Percentiles rank a stretch among this genome's conserved stretches.
These are phyloP conservation scores for Xylaria castorea DNA, from an alignment of 495 filamentous ascomycete species.

Conservation along the genomic window DNA sequence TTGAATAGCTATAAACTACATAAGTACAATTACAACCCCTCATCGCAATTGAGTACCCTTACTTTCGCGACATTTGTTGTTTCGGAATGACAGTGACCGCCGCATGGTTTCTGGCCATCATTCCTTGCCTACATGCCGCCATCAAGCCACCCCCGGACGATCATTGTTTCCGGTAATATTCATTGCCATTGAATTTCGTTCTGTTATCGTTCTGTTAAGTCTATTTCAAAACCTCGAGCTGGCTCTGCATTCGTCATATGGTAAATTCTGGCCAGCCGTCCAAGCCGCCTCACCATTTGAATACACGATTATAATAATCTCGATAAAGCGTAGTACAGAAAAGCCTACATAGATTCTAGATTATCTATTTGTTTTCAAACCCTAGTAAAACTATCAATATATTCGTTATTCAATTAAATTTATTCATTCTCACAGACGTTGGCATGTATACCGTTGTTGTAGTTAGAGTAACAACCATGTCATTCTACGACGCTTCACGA, in stretches of 20 bases:
- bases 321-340: not conserved
- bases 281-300: not conserved
- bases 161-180: slow-evolving; percentile 5
- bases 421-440: no score
- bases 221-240: not conserved
- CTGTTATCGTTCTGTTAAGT: not conserved
- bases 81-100: slow-evolving; percentile 12
- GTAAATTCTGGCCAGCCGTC: not conserved
- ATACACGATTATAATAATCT: not conserved
- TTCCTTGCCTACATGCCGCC: not conserved
- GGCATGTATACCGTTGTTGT: no score
- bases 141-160: slow-evolving; percentile 17
- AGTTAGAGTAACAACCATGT: no score
- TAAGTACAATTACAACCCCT: not conserved
- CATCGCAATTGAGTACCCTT: not conserved
- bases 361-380: no score
- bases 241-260: not conserved
- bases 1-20: not conserved
- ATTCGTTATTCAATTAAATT: not conserved
- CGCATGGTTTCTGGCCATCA: not conserved
- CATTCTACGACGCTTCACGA: no score
- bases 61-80: slow-evolving; percentile 9
- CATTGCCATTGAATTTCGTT: not conserved
- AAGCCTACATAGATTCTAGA: no score
- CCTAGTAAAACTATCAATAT: not conserved